Base-by-base conservation (phyloP, 495 filamentous ascomycete species). In the Penicillium paxilli region DNA sequence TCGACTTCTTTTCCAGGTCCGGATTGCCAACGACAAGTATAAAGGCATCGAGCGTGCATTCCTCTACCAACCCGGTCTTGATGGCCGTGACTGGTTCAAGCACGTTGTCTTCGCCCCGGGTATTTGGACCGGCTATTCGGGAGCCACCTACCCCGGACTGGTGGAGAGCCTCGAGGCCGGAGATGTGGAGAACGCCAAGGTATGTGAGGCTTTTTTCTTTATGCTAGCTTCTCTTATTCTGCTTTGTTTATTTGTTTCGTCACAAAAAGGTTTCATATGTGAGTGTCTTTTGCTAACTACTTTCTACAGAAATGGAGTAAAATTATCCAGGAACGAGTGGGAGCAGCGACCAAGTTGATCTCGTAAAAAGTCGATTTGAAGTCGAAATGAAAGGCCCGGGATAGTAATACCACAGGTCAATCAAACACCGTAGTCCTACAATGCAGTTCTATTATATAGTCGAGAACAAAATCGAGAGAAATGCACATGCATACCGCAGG, bases 61-160 rank as follows among this genome's bases (percentile, higher is more conserved):
- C 65, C 55, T 87, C 55, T 80, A 86, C 55, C 53, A 72, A 40
- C 63, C 70, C 1, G 84, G 84, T 16, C 65, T 87, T 28, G 84
- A 87, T 55, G 77, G 78, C 5, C 73, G 84, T 44, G 66, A 58
- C 32, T 86, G 84, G 83, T 87, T 82, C 70, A 87, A 87, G 65
- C 84, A 87, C 51, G 79, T 86, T n/a, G 83, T 87, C 22, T 87
- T 87, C 66, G 85, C 84, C 5, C 83, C 85, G n/a, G 85, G 91
- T 1, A 60, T 91, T 35, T 96, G 91, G 91, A 95, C 90, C 0
- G 91, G 91, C 6, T 96, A 96, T 70, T 75, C 90, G 0, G 91
- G 91, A 2, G 88, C 81, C 28, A 87, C 83, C 10, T 87, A 82
- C 59, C 84, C 84, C 3, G 82, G 83, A 10, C 51, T 87, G 20